Base-by-base conservation (phyloP, 2,329 filamentous ascomycete species). In the Hansfordia pulvinata region DNA sequence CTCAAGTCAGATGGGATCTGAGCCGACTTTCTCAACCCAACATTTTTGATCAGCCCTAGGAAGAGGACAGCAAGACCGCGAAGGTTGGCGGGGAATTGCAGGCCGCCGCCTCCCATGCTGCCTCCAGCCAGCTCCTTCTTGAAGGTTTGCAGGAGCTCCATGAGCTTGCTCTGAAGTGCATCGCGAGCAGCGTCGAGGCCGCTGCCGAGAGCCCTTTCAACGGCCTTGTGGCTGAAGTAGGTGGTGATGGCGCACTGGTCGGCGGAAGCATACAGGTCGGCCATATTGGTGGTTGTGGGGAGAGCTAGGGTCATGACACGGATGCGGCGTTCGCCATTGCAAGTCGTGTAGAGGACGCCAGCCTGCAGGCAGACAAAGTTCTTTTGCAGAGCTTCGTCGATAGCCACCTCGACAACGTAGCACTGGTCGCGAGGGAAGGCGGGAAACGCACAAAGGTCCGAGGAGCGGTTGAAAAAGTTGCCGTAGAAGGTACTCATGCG, bases 391-490 rank as follows among this genome's bases (percentile, higher is more conserved):
- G 74, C 90, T 59, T 98, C 90, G 42, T 98, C 90, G 38, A 98
- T 96, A 10, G 90, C 86, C 29, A 98, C 92, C 54, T 98, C 90
- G 12, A 98, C 88, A 22, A 96, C 90, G 48, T 96, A 96, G 36
- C 82, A 85, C 53, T 98, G 90, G 45, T 98, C 90, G 47, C 90
- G 78, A 17, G 90, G 90, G 63, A 98, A 96, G 1, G 90, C 86
- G 2, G 90, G 90, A 66, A 98, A 98, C 9, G 90, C 90, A 51
- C 90, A 96, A 17, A 98, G 72, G 57, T 98, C 90, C 10, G 86
- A 94, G 49, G 84, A 93, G 41, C 90, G 73, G 62, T 96, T 98
- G 67, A 98, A 98, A 58, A 98, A 98, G 60, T 98, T 98, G 40
- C 90, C 90, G 53, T 96, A 98, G 58, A 98, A 98, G 2, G 88